Evolutionary conservation across 108 stramenopile genomes (phyloP).

Genomic region (Licmophora abbreviata): DNA sequence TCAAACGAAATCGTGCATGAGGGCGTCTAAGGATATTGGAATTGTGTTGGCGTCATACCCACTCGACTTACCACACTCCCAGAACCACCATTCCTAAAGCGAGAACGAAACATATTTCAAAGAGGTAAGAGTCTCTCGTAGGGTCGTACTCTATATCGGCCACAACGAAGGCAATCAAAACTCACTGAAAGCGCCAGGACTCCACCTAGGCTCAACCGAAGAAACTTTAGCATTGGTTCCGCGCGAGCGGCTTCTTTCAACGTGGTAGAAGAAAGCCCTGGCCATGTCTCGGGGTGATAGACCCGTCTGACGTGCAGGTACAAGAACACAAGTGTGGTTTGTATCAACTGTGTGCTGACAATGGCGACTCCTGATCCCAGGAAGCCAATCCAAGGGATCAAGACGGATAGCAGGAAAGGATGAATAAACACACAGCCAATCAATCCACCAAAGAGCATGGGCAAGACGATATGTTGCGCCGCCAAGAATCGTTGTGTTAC

Average conservation of each 20-base stretch:
- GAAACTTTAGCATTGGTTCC: slow-evolving; percentile 18
- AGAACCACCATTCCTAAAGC: slow-evolving; percentile 59
- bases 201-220: slow-evolving; percentile 37
- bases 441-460: slow-evolving; percentile 15
- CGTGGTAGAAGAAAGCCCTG: slow-evolving; percentile 7
- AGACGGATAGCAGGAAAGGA: slow-evolving; percentile 21
- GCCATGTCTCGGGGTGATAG: slow-evolving; percentile 24
- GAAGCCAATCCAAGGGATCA: slow-evolving; percentile 22
- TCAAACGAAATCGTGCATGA: no score
- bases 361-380: slow-evolving; percentile 29
- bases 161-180: slow-evolving; percentile 3
- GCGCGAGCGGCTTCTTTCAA: slow-evolving; percentile 10
- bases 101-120: not conserved
- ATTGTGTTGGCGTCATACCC: not conserved
- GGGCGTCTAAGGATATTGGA: no score
- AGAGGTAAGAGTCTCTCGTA: not conserved
- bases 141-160: not conserved
- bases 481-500: slow-evolving; percentile 30
- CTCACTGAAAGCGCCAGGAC: slow-evolving; percentile 26
- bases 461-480: slow-evolving; percentile 28
- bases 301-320: slow-evolving; percentile 13
- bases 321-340: slow-evolving; percentile 13
- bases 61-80: slow-evolving; percentile 20
- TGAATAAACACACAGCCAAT: slow-evolving; percentile 24
- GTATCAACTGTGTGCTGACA: slow-evolving; percentile 27